Evolutionary conservation across 768 basidiomycete species (phyloP).

Genomic region (Boletus barrowsii): DNA sequence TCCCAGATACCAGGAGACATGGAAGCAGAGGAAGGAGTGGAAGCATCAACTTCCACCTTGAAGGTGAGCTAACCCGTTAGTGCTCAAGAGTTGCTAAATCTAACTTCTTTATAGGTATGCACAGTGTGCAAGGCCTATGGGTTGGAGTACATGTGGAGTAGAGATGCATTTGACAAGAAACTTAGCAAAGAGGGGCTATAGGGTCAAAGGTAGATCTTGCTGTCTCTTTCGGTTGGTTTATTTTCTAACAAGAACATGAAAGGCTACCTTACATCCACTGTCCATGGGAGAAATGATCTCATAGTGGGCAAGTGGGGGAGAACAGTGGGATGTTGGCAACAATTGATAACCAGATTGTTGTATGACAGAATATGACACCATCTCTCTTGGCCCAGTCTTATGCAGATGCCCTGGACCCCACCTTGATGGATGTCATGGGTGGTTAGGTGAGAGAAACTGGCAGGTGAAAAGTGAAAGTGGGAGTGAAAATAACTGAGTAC

Average conservation of each 20-base stretch:
- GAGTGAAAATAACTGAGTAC: too few relatives aligned
- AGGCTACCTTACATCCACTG: not conserved
- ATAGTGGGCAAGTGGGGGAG: not conserved
- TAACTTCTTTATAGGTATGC: not conserved
- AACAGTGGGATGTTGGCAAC: not conserved
- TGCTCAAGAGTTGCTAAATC: too few relatives aligned
- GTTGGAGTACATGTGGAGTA: not conserved
- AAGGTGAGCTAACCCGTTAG: too few relatives aligned
- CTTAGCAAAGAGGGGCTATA: not conserved
- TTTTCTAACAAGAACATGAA: not conserved
- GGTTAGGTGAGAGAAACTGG: too few relatives aligned
- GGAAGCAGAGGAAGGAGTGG: too few relatives aligned
- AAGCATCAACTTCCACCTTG: too few relatives aligned
- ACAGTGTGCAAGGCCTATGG: not conserved
- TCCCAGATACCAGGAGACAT: too few relatives aligned
- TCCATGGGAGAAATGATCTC: not conserved
- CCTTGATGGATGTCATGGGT: not conserved
- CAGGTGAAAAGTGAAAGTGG: too few relatives aligned
- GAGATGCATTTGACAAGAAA: too few relatives aligned
- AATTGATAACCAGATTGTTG: not conserved
- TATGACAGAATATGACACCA: not conserved
- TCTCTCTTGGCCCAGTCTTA: not conserved
- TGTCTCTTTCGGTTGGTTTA: not conserved
- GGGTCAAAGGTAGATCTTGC: not conserved
- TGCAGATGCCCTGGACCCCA: not conserved